Base-by-base conservation (phyloP, 2,329 filamentous ascomycete species). In the Moelleriella libera region DNA sequence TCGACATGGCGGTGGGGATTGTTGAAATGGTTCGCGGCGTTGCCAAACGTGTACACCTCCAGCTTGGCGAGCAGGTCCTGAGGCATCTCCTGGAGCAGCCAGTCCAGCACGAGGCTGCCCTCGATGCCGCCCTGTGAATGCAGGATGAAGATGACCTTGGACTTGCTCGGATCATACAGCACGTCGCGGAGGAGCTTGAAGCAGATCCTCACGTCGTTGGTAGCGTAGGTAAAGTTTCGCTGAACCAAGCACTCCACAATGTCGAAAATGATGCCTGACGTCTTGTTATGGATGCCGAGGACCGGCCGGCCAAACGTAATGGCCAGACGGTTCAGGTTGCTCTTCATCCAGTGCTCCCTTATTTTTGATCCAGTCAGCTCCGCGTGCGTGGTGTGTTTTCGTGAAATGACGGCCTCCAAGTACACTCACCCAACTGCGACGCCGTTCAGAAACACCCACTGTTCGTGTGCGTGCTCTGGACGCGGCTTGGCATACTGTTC, bases 361-460 rank as follows among this genome's bases (percentile, higher is more conserved):
- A 4, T 14, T 7, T 11, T 28, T 42, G 21, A 28, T 44, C 30
- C 5, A 10, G 45, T 47, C 30, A 45, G 43, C 10, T 11, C 7
- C 11, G 32, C 32, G 11, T 37, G 32, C 32, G 32, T 7, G n/a
- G n/a, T n/a, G n/a, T 37, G 32, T 37, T 11, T 37, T 7, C 11
- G 7, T 37, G 7, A 7, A 7, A 37, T 37, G 28, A n/a, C 29
- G 28, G 11, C 6, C 12, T 1, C 6, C n/a, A 2, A n/a, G 42
- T 11, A 4, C 6, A 66, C 72, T 50, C 63, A 80, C 76, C 74
- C 75, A 34, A 73, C 72, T 8, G 74, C 77, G 30, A 88, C 78
- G 1, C 85, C 85, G 56, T 89, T 89, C 46, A 89, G 62, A 58
- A 85, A 89, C n/a, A 89, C 71, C 85, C 85, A 90, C 56, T 81